Conservation (phyloP, 2,329 filamentous ascomycete species). For the Alternaria metachromatica region DNA sequence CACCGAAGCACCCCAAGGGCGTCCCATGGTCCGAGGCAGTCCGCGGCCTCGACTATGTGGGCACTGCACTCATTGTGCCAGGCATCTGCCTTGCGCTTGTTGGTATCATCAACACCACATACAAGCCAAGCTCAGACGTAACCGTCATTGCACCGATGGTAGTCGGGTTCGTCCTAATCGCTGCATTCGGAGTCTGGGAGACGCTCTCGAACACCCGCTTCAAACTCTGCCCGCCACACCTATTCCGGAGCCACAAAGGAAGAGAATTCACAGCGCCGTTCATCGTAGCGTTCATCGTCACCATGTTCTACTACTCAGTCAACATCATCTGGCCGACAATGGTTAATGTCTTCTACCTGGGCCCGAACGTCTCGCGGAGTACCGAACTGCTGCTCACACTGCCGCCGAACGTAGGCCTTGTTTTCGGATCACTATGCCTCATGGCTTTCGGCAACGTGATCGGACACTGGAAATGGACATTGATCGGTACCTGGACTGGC, state of each 20-base stretch:
- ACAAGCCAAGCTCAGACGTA: constrained; percentile 28
- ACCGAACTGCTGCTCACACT: constrained; percentile 51
- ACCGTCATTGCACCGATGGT: constrained; percentile 43
- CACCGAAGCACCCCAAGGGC: constrained; percentile 39
- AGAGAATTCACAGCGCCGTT: constrained; percentile 58
- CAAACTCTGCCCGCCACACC: constrained; percentile 48
- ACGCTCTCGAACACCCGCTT: constrained; percentile 32
- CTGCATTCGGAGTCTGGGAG: constrained; percentile 47
- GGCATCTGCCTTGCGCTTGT: constrained; percentile 37
- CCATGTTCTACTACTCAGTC: constrained; percentile 61
- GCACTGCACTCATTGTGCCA: constrained; percentile 36
- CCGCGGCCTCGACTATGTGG: constrained; percentile 42
- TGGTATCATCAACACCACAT: constrained; percentile 45
- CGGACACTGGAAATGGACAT: constrained; percentile 57
- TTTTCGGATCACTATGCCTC: constrained; percentile 52
- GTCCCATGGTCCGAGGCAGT: constrained; percentile 30
- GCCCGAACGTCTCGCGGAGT: constrained; percentile 36
- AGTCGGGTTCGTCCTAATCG: constrained; percentile 42
- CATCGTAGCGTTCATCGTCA: constrained; percentile 56
- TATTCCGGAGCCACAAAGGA: constrained; percentile 56
- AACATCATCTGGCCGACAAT: constrained; percentile 58
- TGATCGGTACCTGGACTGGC: constrained; percentile 52
- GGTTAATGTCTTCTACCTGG: constrained; percentile 56
- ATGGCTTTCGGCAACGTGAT: constrained; percentile 53
- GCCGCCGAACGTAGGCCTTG: constrained; percentile 56